Evolutionary conservation across 768 basidiomycete species (phyloP), one percentile per base, ranked within the genome.

Genomic region (Thelephora aurantiotincta): DNA sequence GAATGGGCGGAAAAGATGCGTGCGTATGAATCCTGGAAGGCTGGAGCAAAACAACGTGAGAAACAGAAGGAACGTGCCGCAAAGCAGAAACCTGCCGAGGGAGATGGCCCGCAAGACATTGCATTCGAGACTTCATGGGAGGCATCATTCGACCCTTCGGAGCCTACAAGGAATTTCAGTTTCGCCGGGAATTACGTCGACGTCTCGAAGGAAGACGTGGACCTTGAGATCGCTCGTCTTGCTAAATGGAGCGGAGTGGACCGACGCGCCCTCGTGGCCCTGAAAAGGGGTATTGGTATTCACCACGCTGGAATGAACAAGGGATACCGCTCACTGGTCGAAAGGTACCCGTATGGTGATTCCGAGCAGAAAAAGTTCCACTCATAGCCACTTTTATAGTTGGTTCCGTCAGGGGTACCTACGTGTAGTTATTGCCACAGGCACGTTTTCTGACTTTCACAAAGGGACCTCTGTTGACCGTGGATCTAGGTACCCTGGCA

Each of bases 271-370:
- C 45, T 77, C 20, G 50, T 47, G 11, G 75, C 74, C 5, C 60
- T 85, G 43, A 58, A 59, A 44, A 65, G 82, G 30, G 82, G 82
- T 26, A 72, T 85, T 23, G 82, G 73, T 0, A 71, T 85, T 11
- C 82, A 85, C 53, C 82, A 84, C 58, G 55, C 75, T 7, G 82
- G 82, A 18, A 79, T 85, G 79, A 73, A 74, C 51, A 78, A 72
- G 55, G 59, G 60, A 1, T 84, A 83, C 56, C 61, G 80, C 36
- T 65, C 67, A 41, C 51, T 78, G 0, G 65, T 82, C 0, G 78
- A 82, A 66, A 73, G 72, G 76, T 75, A 50, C 42, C 2, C 12
- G 18, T 9, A 9, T 9, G 26, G 26, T 30, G 26, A 30, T 30
- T 30, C 26, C 26, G 26, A 30, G 9, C 9, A n/a, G n/a, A 45